Base-by-base conservation (phyloP, 768 basidiomycete genomes). In the Lactarius indigo region DNA sequence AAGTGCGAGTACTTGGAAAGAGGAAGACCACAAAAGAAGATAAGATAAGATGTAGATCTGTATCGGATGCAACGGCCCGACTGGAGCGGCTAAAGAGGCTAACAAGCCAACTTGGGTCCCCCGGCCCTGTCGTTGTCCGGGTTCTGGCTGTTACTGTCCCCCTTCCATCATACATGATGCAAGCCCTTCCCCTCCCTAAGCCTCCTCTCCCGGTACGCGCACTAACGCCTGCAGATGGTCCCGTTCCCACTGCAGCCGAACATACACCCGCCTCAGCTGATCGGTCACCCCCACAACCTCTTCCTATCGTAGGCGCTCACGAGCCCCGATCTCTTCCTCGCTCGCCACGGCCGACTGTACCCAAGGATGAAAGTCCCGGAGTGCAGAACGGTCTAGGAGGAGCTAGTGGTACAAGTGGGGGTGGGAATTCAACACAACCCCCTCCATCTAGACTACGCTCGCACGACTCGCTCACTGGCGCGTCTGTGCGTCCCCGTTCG, bases 391-490 rank as follows among this genome's bases (percentile, higher is more conserved):
- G 58, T 10, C 30, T 52, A 26, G 47, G 44, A 28, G 57, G n/a
- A 12, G 12, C 57, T 17, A 50, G 44, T 2, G 31, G 37, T 31
- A 20, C 31, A 17, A 33, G 20, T 17, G 59, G 31, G 23, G 35
- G 30, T 13, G 56, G 26, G 30, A 58, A 28, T 62, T n/a, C 59
- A 26, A 30, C 17, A 8, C 64, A 56, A 7, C 59, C n/a, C 12
- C 42, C 55, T 3, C 64, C 68, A 1, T 42, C 44, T 26, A 61
- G 59, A 35, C 55, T 66, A n/a, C 68, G 64, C 33, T 64, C 63
- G 31, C 64, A 67, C 39, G 68, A 66, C 23, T 66, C 64, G 47
- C 66, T 61, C 39, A 33, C 66, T 5, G 42, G 59, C 65, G 57
- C 59, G 39, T 57, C 65, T 17, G 15, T 41, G 15, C 65, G 17